These are phyloP conservation scores for Flaveria ramosissima DNA, from an alignment of 129 eudicot genomes.

Conservation along the genomic window DNA sequence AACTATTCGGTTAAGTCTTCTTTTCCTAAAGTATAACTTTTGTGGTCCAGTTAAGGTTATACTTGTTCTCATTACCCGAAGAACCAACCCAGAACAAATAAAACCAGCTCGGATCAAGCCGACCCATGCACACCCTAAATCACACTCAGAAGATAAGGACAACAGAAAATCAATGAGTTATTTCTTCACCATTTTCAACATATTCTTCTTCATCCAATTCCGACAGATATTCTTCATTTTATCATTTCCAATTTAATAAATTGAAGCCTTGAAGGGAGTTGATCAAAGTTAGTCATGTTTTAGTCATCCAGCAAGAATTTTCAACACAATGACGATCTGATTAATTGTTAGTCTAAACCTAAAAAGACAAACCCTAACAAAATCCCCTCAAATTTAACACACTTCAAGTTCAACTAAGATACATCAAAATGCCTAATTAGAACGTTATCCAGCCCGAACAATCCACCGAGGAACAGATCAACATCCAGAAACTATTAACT, in stretches of 20 bases:
- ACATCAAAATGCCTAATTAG: background rate
- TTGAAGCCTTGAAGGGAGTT: too few species aligned
- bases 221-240: background rate
- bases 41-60: background rate
- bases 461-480: too few species aligned
- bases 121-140: background rate
- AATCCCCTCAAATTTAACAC: constrained; percentile 23
- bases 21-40: background rate
- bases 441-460: background rate
- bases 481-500: too few species aligned
- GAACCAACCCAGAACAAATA: too few species aligned
- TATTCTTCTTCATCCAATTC: background rate
- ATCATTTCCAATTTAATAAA: too few species aligned
- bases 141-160: background rate
- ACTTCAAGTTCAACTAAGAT: background rate
- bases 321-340: background rate
- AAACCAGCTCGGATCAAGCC: too few species aligned
- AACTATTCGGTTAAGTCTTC: background rate
- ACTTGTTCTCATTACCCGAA: background rate
- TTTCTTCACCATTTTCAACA: background rate
- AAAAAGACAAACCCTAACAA: background rate
- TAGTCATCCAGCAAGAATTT: background rate
- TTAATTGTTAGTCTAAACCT: too few species aligned
- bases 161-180: background rate
- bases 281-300: background rate